These are phyloP conservation scores for Rhododendron kiyosumense DNA, from an alignment of 148 eudicot species.

Conservation along the genomic window DNA sequence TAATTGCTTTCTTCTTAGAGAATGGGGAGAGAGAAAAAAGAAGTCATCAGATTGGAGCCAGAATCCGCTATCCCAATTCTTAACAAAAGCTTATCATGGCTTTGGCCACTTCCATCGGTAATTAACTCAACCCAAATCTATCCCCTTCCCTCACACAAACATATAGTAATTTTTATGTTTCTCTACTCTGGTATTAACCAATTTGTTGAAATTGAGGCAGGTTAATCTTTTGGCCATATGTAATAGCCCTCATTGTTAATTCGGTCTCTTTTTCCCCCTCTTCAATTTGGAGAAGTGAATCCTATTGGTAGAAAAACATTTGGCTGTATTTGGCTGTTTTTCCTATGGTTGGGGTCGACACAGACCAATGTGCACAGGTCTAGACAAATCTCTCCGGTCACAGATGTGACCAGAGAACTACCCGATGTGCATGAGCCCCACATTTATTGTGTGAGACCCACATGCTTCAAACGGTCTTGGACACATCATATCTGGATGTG, in stretches of 20 bases:
- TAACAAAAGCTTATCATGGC: slow-evolving; percentile 57
- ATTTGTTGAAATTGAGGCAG: not conserved
- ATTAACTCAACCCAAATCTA: not conserved
- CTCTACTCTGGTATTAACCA: no score
- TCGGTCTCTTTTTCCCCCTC: no score
- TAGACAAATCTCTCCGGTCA: no score
- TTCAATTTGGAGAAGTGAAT: not conserved
- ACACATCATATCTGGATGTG: no score
- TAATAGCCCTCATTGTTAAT: no score
- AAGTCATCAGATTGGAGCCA: slow-evolving; percentile 61
- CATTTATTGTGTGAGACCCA: not conserved
- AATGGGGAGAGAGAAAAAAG: slow-evolving; percentile 29
- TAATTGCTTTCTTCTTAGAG: not conserved
- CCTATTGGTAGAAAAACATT: not conserved
- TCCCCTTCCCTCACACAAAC: not conserved
- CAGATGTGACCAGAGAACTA: not conserved
- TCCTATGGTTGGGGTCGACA: not conserved
- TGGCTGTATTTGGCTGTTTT: not conserved
- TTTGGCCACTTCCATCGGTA: slow-evolving; percentile 69
- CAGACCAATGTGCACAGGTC: no score
- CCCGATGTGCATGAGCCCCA: not conserved
- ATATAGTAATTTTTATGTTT: no score
- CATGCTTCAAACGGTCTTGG: not conserved
- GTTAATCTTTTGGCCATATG: not conserved
- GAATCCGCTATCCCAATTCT: slow-evolving; percentile 76